Evolutionary conservation across 768 basidiomycete species (phyloP).

Genomic region (Daedalea quercina): DNA sequence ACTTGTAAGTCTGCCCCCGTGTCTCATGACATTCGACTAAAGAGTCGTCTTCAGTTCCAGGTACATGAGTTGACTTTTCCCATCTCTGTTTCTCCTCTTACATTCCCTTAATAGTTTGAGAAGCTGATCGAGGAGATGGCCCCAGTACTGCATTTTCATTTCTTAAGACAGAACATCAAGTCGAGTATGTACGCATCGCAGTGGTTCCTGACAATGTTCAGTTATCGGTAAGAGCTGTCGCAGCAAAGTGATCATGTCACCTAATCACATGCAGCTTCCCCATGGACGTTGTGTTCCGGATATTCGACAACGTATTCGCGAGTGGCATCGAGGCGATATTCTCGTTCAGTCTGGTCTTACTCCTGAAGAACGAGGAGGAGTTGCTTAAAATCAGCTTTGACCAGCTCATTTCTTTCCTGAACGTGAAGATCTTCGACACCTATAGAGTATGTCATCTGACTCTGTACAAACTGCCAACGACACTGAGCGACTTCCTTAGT

Average conservation of each 20-base stretch:
- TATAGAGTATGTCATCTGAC: slow-evolving; percentile 46
- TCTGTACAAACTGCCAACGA: background rate
- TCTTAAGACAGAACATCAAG: slow-evolving; percentile 90
- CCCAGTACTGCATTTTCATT: slow-evolving; percentile 89
- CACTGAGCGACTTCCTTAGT: background rate
- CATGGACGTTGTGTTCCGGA: slow-evolving; percentile 87
- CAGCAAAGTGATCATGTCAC: background rate
- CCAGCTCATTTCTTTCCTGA: slow-evolving; percentile 80
- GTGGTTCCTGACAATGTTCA: slow-evolving; percentile 97
- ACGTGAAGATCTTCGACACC: slow-evolving; percentile 71
- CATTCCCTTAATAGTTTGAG: slow-evolving; percentile 61
- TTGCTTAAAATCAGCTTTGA: slow-evolving; percentile 85
- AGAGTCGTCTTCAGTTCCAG: slow-evolving; percentile 42
- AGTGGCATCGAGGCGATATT: slow-evolving; percentile 98
- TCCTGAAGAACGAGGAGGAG: slow-evolving; percentile 82
- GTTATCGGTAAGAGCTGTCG: slow-evolving; percentile 62
- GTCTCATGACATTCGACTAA: background rate
- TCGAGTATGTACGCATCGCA: slow-evolving; percentile 98
- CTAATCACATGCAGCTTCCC: slow-evolving; percentile 61
- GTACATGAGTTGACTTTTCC: slow-evolving; percentile 26
- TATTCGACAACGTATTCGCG: slow-evolving; percentile 94
- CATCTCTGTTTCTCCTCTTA: background rate
- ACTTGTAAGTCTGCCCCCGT: slow-evolving; percentile 45
- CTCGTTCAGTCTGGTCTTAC: slow-evolving; percentile 82
- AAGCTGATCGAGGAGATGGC: slow-evolving; percentile 88